These are phyloP conservation scores for Flaveria bidentis DNA, from an alignment of 129 eudicot genomes.

Conservation along the genomic window DNA sequence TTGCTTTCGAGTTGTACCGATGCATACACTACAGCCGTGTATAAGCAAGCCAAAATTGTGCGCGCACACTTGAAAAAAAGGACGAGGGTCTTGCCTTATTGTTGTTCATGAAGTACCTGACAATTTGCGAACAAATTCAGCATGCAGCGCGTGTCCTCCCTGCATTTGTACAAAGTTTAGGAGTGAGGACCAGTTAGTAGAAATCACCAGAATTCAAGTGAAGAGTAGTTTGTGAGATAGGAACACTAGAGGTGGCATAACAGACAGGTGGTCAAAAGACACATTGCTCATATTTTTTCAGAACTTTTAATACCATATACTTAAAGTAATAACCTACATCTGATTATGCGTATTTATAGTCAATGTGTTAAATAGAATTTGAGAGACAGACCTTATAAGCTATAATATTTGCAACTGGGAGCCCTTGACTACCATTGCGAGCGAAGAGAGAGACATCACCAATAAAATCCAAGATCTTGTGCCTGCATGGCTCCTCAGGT, in stretches of 20 bases:
- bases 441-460: constrained; percentile 92
- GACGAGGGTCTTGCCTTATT: neutral
- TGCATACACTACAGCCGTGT: neutral
- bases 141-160: constrained; percentile 91
- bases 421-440: constrained; percentile 80
- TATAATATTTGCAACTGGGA: constrained; percentile 74
- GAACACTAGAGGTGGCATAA: neutral
- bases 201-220: neutral
- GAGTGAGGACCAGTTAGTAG: neutral
- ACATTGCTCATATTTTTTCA: neutral
- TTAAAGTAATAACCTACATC: neutral
- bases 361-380: neutral
- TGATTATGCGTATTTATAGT: neutral
- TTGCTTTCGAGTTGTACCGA: neutral
- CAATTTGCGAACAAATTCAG: constrained; percentile 67
- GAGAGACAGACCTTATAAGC: constrained; percentile 67
- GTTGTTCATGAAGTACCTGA: constrained; percentile 21
- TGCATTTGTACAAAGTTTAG: constrained; percentile 30
- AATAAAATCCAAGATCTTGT: constrained; percentile 88
- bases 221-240: constrained; percentile 6
- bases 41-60: neutral
- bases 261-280: neutral
- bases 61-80: neutral
- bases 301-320: neutral
- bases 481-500: constrained; percentile 82